Evolutionary conservation across 1,284 basidiomycete genomes (phyloP).

Genomic region (Cryptococcus neoformans): DNA sequence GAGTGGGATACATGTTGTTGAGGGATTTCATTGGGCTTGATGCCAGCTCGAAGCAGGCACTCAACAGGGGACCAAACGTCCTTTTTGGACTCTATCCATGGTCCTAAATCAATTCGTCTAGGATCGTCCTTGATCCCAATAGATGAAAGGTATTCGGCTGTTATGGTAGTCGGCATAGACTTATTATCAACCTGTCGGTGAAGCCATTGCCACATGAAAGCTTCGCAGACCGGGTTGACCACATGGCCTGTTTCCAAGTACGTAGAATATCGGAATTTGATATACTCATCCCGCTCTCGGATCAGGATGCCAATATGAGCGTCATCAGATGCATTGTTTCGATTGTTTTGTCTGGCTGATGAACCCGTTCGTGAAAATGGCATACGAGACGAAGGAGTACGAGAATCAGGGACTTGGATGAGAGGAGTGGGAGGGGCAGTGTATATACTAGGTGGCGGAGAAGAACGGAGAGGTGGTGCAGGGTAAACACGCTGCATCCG

Average conservation of each 20-base stretch:
- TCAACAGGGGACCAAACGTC: slow-evolving; percentile 28
- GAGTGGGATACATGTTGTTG: slow-evolving; percentile 26
- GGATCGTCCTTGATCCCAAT: slow-evolving; percentile 26
- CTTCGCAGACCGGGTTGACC: slow-evolving; percentile 14
- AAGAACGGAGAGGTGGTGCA: not conserved
- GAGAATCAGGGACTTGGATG: not conserved
- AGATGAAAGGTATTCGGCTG: slow-evolving; percentile 15
- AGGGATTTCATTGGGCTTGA: slow-evolving; percentile 30
- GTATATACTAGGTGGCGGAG: not conserved
- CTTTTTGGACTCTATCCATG: slow-evolving; percentile 16
- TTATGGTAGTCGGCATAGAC: slow-evolving; percentile 18
- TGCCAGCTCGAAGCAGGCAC: slow-evolving; percentile 26
- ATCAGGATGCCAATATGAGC: slow-evolving; percentile 25
- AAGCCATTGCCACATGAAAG: slow-evolving; percentile 26
- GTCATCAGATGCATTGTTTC: not conserved
- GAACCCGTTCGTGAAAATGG: too few species aligned
- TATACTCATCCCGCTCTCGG: slow-evolving; percentile 32
- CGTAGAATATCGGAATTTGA: slow-evolving; percentile 8
- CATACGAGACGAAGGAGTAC: too few species aligned
- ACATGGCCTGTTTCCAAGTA: slow-evolving; percentile 13
- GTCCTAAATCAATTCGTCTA: slow-evolving; percentile 19
- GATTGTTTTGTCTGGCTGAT: too few species aligned
- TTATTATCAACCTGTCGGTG: slow-evolving; percentile 10
- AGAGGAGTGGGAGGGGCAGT: not conserved
- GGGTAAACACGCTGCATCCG: not conserved